Evolutionary conservation across 306 rosid genomes (phyloP).

Genomic region (Medicago ruthenica): DNA sequence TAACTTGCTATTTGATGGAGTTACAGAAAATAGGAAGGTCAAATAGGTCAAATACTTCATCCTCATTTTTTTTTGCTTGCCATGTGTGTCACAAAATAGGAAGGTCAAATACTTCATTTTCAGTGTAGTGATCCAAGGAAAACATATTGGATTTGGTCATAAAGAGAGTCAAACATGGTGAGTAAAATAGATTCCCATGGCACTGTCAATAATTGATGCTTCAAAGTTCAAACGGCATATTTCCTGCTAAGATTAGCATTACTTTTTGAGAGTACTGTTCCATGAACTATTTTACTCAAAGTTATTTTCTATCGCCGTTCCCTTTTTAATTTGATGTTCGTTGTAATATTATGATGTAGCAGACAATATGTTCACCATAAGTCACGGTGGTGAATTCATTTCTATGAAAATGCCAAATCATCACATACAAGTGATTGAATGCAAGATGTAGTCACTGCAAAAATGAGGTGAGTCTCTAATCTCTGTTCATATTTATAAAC

Average conservation of each 20-base stretch:
- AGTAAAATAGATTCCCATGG: too few species aligned
- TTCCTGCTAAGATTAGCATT: background rate
- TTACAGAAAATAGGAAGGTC: background rate
- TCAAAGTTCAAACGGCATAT: too few species aligned
- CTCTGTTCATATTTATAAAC: background rate
- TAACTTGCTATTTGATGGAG: constrained; percentile 24
- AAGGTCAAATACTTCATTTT: background rate
- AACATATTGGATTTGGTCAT: background rate
- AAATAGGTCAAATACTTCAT: too few species aligned
- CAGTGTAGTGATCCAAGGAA: background rate
- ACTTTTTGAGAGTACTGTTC: background rate
- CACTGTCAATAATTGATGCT: background rate
- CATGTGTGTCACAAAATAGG: background rate
- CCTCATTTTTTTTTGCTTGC: background rate
- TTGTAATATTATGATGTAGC: background rate
- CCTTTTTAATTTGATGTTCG: background rate
- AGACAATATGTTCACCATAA: background rate
- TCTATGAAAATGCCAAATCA: background rate
- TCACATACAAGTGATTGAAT: background rate
- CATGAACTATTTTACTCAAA: background rate
- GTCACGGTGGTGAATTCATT: background rate
- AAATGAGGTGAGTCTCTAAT: background rate
- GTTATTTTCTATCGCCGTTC: background rate
- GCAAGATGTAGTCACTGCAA: background rate
- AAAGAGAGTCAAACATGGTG: too few species aligned